These are phyloP conservation scores for Iris macrosiphon DNA, from an alignment of 106 monocot genomes.

Conservation along the genomic window DNA sequence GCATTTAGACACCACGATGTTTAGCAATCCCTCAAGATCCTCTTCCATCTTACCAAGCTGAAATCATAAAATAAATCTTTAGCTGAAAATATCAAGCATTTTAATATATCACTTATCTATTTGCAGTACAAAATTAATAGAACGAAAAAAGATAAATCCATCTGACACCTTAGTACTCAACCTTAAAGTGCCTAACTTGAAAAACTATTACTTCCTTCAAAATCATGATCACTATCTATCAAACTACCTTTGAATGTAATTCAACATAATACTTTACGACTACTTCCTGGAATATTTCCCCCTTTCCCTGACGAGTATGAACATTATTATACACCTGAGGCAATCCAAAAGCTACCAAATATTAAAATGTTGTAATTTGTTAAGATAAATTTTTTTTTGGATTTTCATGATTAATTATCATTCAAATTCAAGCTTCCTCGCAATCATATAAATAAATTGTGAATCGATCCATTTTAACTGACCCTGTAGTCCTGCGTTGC, in stretches of 20 bases:
- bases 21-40: conserved; percentile 28
- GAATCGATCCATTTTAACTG: too few relatives aligned
- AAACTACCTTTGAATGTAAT: conserved; percentile 23
- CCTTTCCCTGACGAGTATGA: conserved; percentile 18
- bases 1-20: conserved; percentile 29
- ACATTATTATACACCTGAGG: conserved; percentile 24
- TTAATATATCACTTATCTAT: background rate
- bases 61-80: conserved; percentile 6
- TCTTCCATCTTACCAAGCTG: conserved; percentile 42
- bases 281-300: conserved; percentile 19
- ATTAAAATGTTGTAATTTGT: too few relatives aligned
- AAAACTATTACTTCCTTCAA: background rate
- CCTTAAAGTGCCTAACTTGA: background rate
- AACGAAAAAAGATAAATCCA: background rate
- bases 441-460: too few relatives aligned
- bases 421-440: too few relatives aligned
- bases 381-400: too few relatives aligned
- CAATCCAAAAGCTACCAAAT: too few relatives aligned
- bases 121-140: background rate
- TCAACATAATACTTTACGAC: conserved; percentile 13
- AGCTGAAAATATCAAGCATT: background rate
- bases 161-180: background rate
- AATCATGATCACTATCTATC: background rate
- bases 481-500: too few relatives aligned
- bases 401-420: too few relatives aligned